A percentile compares a stretch with the other conserved stretches of the same genome.
Evolutionary conservation across 352 stramenopile species (phyloP).

Genomic region (Globisporangium iwayamae): DNA sequence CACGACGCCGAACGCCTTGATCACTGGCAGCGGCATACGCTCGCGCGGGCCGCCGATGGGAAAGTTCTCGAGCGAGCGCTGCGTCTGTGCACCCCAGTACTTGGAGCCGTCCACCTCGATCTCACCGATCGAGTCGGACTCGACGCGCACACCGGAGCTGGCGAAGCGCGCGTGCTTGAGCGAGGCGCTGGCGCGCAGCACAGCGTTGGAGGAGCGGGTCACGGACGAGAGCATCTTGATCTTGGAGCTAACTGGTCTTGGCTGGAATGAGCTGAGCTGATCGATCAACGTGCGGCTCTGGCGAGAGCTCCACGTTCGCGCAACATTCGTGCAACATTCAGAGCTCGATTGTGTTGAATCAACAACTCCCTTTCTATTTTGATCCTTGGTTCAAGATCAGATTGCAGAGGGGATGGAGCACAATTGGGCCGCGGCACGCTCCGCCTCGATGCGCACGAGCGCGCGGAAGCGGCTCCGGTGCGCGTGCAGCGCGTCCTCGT

Average conservation of each 20-base stretch:
- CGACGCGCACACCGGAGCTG: slow-evolving; percentile 42
- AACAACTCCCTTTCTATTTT: no score
- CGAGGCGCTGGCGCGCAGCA: slow-evolving; percentile 27
- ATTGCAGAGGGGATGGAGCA: neutral
- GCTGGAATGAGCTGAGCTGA: slow-evolving; percentile 10
- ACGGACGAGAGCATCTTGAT: slow-evolving; percentile 29
- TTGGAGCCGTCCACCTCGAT: slow-evolving; percentile 77
- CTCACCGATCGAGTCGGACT: slow-evolving; percentile 80
- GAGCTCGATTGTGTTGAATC: no score
- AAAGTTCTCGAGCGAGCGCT: slow-evolving; percentile 96
- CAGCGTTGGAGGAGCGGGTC: slow-evolving; percentile 17
- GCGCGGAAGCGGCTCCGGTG: slow-evolving; percentile 20
- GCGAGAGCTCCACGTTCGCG: slow-evolving; percentile 1
- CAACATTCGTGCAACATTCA: neutral
- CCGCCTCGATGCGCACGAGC: slow-evolving; percentile 21
- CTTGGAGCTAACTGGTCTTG: neutral
- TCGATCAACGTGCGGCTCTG: slow-evolving; percentile 9
- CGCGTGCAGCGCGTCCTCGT: slow-evolving; percentile 6
- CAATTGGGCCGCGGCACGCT: slow-evolving; percentile 11
- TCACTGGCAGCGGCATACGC: slow-evolving; percentile 93
- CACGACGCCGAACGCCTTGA: slow-evolving; percentile 91
- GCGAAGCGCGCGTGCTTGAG: slow-evolving; percentile 33
- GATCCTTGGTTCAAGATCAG: neutral
- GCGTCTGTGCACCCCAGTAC: slow-evolving; percentile 94
- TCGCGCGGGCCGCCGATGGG: slow-evolving; percentile 88